Evolutionary conservation across 2,329 filamentous ascomycete species (phyloP), one percentile per base, ranked within the genome.

Genomic region (Helminthosporium solani): DNA sequence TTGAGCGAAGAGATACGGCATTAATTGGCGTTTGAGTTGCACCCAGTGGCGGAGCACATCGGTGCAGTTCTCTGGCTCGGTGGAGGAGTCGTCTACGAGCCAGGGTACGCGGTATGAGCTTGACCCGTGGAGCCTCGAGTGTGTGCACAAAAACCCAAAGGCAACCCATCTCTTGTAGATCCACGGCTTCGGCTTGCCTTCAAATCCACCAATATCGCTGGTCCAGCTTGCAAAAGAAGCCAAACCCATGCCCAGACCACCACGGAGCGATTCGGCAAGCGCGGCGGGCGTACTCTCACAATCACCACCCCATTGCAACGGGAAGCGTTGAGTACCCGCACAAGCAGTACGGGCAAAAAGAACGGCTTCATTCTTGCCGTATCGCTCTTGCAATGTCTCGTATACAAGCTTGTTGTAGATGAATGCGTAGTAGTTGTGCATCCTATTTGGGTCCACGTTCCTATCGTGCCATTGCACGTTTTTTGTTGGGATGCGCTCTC

Each of bases 341-440:
- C 80, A 82, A 15, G 85, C 84, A 31, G 82, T 76, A 20, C 86
- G 78, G 1, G 86, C 85, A 61, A 88, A 89, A 1, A 88, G 77
- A 33, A 86, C 80, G 50, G 83, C 78, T 58, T 81, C 71, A 40
- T 76, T 68, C 40, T 71, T 67, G 14, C 80, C 78, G 64, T 76
- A 58, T 56, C 70, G 52, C 71, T 73, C 71, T 60, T 83, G 78
- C 11, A 88, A 74, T 1, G 83, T 78, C 58, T 86, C 80, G 62
- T 86, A 88, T 7, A 88, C 85, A 45, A 81, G 67, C 55, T 83
- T 80, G 75, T 88, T 89, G 73, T 87, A 89, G 2, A 84, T 69
- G 60, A 86, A 85, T n/a, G 86, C 78, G 66, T 88, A 89, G 72
- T 81, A 88, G 68, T 89, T 89, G 71, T 88, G 86, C 85, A 89